Evolutionary conservation across 768 basidiomycete genomes (phyloP), one percentile per base, ranked within the genome.

Genomic region (Punctularia strigosozonata): DNA sequence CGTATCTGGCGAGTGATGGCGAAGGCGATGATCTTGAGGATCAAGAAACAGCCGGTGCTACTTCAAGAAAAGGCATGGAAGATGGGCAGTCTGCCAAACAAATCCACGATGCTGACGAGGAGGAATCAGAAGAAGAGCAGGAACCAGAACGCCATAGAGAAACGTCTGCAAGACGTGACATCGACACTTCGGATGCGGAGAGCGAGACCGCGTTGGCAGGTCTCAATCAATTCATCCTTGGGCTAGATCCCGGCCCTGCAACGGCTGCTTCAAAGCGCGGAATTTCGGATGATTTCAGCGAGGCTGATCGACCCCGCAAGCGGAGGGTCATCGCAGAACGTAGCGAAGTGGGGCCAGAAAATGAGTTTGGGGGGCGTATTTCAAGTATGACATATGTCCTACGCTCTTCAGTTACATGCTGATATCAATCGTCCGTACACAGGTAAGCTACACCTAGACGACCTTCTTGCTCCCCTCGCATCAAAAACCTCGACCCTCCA

Each of bases 191-290:
- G 2, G 81, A 86, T 50, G 75, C 78, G 21, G 88, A 85, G 5
- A 70, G 69, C 22, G 90, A 91, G 53, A 78, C 77, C 49, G 88
- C 90, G 50, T 92, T 90, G 52, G 74, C 72, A 8, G 71, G 73
- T 31, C 64, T n/a, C n/a, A n/a, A n/a, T n/a, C n/a, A n/a, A n/a
- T n/a, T n/a, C n/a, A n/a, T n/a, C n/a, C n/a, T n/a, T n/a, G n/a
- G n/a, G n/a, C n/a, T n/a, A n/a, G n/a, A n/a, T n/a, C n/a, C n/a
- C n/a, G n/a, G n/a, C n/a, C n/a, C n/a, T n/a, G n/a, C n/a, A n/a
- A n/a, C n/a, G n/a, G n/a, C n/a, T n/a, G n/a, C n/a, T n/a, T n/a
- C n/a, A n/a, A n/a, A n/a, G n/a, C n/a, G n/a, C n/a, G n/a, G n/a
- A n/a, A n/a, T n/a, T n/a, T n/a, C n/a, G 18, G 31, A 17, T 21